Conservation (phyloP, 1,284 basidiomycete species). For the Athelia sp. region DNA sequence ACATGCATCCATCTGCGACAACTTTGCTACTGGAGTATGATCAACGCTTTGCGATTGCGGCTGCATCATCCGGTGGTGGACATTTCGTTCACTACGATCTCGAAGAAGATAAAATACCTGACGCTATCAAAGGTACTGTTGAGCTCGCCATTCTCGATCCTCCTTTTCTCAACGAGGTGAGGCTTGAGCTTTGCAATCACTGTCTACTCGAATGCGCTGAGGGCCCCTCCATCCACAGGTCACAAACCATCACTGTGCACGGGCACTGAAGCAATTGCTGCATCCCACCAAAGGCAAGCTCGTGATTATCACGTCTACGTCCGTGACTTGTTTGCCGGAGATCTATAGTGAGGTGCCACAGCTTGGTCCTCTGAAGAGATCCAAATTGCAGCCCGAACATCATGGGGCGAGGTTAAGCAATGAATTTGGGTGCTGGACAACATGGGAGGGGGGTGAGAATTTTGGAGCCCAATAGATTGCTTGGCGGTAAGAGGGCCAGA, state of each 20-base stretch:
- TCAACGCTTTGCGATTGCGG: conserved; percentile 32
- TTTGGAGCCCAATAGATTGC: background rate
- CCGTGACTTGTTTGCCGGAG: conserved; percentile 19
- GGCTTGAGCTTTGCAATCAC: background rate
- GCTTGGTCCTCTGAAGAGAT: conserved; percentile 28
- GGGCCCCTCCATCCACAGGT: conserved; percentile 17
- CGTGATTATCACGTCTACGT: conserved; percentile 33
- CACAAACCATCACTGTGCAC: conserved; percentile 30
- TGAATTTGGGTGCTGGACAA: conserved; percentile 36
- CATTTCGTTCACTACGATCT: conserved; percentile 36
- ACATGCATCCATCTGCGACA: conserved; percentile 24
- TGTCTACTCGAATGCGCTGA: background rate
- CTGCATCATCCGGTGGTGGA: conserved; percentile 15
- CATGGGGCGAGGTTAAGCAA: conserved; percentile 33
- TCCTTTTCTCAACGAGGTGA: conserved; percentile 39
- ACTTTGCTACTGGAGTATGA: conserved; percentile 35
- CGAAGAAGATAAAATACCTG: conserved; percentile 32
- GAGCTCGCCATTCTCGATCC: conserved; percentile 36
- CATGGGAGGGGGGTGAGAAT: conserved; percentile 34
- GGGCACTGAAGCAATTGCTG: conserved; percentile 31
- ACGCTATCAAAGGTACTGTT: conserved; percentile 22
- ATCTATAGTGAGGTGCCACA: conserved; percentile 28
- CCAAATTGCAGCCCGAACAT: conserved; percentile 28
- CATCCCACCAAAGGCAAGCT: conserved; percentile 31
- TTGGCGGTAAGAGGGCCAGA: too few species aligned